Conservation (phyloP, 2,329 filamentous ascomycete genomes). For the Clarireedia homoeocarpa region DNA sequence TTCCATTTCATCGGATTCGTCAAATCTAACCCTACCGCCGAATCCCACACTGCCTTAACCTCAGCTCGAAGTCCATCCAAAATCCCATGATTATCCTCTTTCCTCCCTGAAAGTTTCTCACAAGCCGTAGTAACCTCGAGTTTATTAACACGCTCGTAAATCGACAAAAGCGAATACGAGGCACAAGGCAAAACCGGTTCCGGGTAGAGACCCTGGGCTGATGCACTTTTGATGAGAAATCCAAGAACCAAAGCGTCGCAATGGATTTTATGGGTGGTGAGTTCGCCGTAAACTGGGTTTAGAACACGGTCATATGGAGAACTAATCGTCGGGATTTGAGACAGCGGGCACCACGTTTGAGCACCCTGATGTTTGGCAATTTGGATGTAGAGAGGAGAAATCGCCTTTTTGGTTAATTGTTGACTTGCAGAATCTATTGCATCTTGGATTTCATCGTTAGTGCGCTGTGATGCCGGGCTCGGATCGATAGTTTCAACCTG, state of each 20-base stretch:
- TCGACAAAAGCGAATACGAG: no score
- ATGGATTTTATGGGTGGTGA: background rate
- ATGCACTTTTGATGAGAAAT: background rate
- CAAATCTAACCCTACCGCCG: background rate
- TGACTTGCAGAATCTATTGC: background rate
- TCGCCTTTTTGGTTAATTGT: background rate
- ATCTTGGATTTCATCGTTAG: background rate
- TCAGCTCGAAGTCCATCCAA: accelerated
- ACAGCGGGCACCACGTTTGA: background rate
- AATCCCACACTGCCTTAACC: accelerated
- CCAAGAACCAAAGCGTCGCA: background rate
- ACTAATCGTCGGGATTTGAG: background rate
- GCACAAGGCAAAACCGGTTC: background rate
- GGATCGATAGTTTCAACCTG: background rate
- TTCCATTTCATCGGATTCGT: background rate
- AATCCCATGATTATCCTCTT: background rate
- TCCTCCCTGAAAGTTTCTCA: background rate
- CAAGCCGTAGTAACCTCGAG: background rate
- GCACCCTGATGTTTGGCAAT: background rate
- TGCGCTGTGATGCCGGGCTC: background rate
- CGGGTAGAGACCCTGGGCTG: background rate
- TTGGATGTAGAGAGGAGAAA: background rate
- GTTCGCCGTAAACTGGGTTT: no score
- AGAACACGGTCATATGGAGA: no score
- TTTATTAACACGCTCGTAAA: background rate